Conservation (phyloP, 1,139 yeast genomes). For the Saccharomyces pastorianus region DNA sequence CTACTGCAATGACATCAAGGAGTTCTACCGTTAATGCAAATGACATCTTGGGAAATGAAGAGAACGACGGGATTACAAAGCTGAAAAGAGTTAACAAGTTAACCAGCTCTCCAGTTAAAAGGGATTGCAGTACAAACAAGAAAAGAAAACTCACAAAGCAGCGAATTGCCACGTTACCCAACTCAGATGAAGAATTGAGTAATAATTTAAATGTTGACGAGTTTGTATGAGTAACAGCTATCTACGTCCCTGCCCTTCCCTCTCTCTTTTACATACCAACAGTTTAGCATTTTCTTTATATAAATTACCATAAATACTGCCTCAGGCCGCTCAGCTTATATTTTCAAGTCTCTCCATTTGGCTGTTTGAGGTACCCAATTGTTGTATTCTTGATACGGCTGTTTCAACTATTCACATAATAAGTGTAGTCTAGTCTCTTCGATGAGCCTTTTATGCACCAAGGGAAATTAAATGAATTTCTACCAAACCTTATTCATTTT, state of each 20-base stretch:
- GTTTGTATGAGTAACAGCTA: background rate
- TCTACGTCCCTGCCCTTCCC: background rate
- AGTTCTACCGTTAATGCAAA: background rate
- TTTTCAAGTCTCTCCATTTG: background rate
- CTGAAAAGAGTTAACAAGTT: background rate
- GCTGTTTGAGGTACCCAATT: slow-evolving; percentile 1
- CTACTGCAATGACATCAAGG: background rate
- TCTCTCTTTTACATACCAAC: background rate
- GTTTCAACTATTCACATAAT: background rate
- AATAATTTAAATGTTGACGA: background rate
- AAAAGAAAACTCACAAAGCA: background rate
- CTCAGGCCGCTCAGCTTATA: background rate
- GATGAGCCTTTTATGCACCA: slow-evolving; percentile 1
- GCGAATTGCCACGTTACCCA: background rate
- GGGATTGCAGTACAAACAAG: background rate
- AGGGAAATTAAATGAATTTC: background rate
- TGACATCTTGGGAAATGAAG: background rate
- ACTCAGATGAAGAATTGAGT: background rate
- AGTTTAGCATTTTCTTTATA: background rate
- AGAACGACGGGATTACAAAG: background rate
- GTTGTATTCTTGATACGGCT: background rate
- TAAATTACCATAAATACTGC: background rate
- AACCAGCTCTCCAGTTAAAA: background rate
- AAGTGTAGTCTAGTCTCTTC: background rate
- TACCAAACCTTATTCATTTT: background rate